Evolutionary conservation across 306 rosid species (phyloP), one percentile per base, ranked within the genome.

Genomic region (Bauhinia variegata): DNA sequence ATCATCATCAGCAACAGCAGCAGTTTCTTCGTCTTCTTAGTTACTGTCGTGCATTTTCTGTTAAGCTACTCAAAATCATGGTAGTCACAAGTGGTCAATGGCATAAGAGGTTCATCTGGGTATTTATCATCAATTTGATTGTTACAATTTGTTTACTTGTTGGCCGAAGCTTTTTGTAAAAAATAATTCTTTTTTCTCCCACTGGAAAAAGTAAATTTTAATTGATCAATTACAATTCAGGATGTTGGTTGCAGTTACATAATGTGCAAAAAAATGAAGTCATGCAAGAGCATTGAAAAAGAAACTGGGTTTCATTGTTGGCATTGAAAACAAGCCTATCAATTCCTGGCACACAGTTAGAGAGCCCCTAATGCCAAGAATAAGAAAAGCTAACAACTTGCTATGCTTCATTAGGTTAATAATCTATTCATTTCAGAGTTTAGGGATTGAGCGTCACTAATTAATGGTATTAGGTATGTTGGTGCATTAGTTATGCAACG

Each of bases 181-280:
- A 79, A 83, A 85, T 85, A 85, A 85, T 88, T 83, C 83, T 81
- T 74, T 43, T 69, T 55, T 19, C 7, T 23, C 31, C 38, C 75
- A 28, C 46, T 57, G 52, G 13, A 67, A 87, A 68, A 37, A 76
- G 78, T 71, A 63, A n/a, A 78, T 68, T 41, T 57, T 71, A 67
- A 51, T 67, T 64, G 71, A 80, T 72, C 63, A 72, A 77, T 71
- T 68, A 62, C 78, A 49, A 11, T 73, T 75, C 6, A 15, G 60
- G 44, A 49, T 71, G 14, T 47, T 59, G 64, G 43, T 13, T 48
- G 50, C 5, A 13, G 4, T 47, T 39, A 5, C 37, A 28, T 30
- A 5, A 11, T 44, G 1, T 5, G 7, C 6, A 7, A 48, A 17
- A 17, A 15, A 15, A 15, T 8, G 54, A 48, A 23, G 8, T 31